phyloP scores from a whole-genome alignment of 2,329 filamentous ascomycete genomes.

The Conoideocrella luteorostrata region DNA sequence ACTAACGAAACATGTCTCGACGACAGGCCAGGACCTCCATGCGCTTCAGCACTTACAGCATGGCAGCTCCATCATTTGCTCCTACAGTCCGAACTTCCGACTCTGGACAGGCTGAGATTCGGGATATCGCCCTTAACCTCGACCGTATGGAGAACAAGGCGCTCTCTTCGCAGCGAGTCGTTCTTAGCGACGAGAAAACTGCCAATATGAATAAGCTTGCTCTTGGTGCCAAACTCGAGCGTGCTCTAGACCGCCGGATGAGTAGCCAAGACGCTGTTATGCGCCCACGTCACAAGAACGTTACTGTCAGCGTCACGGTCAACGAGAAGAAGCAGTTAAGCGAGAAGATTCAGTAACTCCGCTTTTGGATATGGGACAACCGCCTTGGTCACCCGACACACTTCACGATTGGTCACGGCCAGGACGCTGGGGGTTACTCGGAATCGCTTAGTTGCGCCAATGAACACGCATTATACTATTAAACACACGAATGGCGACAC shows the following conservation, averaged over 20 bases:
- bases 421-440: not conserved
- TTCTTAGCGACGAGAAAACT: constrained; percentile 70
- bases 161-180: constrained; percentile 66
- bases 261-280: constrained; percentile 83
- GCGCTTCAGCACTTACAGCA: constrained; percentile 56
- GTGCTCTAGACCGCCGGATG: constrained; percentile 81
- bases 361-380: not conserved
- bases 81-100: constrained; percentile 47
- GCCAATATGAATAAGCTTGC: constrained; percentile 81
- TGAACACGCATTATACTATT: no score
- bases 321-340: constrained; percentile 31
- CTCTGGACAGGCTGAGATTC: constrained; percentile 51
- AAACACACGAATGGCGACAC: no score
- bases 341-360: constrained; percentile 24
- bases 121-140: constrained; percentile 70
- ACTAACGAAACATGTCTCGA: constrained; percentile 14
- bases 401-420: no score
- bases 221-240: constrained; percentile 82
- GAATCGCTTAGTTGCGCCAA: no score
- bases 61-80: constrained; percentile 55
- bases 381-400: no score
- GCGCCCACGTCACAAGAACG: constrained; percentile 44
- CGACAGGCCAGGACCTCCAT: constrained; percentile 46
- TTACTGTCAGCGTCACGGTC: constrained; percentile 13
- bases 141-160: constrained; percentile 88